These are phyloP conservation scores for Blastobotrys proliferans DNA, from an alignment of 1,139 yeast species.

Conservation along the genomic window DNA sequence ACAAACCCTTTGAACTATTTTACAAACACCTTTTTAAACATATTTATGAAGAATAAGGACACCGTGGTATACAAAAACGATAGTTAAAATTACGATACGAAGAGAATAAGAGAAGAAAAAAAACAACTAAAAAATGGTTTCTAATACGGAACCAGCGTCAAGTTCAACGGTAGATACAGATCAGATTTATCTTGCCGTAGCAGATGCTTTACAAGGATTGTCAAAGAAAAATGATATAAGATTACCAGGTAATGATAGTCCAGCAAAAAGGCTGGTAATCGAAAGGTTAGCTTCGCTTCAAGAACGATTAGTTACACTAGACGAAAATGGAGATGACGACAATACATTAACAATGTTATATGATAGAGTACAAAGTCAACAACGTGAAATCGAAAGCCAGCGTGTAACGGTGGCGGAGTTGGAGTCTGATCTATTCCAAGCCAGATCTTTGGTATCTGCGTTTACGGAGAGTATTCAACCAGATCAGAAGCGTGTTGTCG, in stretches of 20 bases:
- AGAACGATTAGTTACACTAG: neutral
- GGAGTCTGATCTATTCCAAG: conserved; percentile 36
- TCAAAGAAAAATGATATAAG: neutral
- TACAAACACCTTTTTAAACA: no score
- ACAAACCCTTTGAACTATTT: no score
- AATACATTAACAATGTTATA: conserved; percentile 23
- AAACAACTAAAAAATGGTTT: no score
- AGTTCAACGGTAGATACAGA: no score
- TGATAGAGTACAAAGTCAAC: conserved; percentile 37
- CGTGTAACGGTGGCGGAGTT: conserved; percentile 36
- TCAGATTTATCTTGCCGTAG: conserved; percentile 22
- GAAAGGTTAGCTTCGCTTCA: conserved; percentile 12
- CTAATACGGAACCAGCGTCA: no score
- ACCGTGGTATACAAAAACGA: no score
- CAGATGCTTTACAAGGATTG: conserved; percentile 15
- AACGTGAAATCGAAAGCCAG: conserved; percentile 36
- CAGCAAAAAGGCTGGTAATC: conserved; percentile 23
- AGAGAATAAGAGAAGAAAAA: no score
- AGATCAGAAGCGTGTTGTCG: conserved; percentile 32
- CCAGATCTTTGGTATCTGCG: conserved; percentile 35
- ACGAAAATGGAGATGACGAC: neutral
- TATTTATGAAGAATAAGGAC: no score
- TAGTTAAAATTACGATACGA: no score
- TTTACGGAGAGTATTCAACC: conserved; percentile 37
- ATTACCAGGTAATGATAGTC: conserved; percentile 25